Conservation (phyloP, 805 yeast genomes). For the Candida ortonii region DNA sequence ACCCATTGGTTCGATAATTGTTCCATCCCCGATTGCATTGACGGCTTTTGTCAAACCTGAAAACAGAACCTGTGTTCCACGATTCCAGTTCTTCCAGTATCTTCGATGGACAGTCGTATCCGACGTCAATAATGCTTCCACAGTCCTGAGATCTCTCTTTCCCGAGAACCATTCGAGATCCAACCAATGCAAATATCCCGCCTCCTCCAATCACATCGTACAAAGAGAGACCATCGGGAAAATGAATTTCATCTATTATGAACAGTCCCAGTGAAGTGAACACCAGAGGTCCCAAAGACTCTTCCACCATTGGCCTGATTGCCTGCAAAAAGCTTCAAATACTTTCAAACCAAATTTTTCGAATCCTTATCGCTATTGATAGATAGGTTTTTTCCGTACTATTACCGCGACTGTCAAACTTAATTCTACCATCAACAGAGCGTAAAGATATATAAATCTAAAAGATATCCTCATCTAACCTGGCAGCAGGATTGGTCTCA, state of each 20-base stretch:
- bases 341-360: too few relatives aligned
- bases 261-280: conserved; percentile 83
- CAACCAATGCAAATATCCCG: conserved; percentile 76
- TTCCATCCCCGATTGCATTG: conserved; percentile 82
- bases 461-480: conserved; percentile 76
- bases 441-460: too few relatives aligned
- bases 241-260: conserved; percentile 82
- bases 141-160: conserved; percentile 34
- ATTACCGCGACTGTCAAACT: too few relatives aligned
- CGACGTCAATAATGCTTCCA: conserved; percentile 77
- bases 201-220: conserved; percentile 82
- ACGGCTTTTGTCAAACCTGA: conserved; percentile 50
- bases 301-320: too few relatives aligned
- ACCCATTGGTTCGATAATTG: conserved; percentile 61
- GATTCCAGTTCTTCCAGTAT: conserved; percentile 43
- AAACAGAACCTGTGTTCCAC: conserved; percentile 63
- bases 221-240: conserved; percentile 38
- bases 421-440: neutral
- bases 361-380: too few relatives aligned
- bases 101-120: conserved; percentile 65
- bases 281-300: conserved; percentile 21
- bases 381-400: too few relatives aligned
- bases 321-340: too few relatives aligned
- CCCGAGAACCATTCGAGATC: conserved; percentile 59
- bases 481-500: conserved; percentile 95